Evolutionary conservation across 306 rosid species (phyloP), one percentile per base, ranked within the genome.

Genomic region (Fragaria iinumae): DNA sequence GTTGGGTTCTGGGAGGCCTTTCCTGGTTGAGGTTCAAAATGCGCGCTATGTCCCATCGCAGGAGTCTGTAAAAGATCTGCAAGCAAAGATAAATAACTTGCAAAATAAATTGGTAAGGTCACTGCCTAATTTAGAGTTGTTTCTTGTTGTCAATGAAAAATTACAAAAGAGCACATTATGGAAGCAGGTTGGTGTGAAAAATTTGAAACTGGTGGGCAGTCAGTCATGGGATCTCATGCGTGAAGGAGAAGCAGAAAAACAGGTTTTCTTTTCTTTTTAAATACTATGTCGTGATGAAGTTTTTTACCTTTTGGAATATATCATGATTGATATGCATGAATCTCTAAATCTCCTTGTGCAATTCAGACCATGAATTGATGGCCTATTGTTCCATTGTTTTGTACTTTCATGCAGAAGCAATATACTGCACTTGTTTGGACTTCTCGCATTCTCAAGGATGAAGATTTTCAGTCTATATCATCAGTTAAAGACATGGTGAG

Each of bases 221-320:
- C 82, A 87, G 64, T 96, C 92, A 53, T 92, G 96, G 97, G 75
- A 91, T 66, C 84, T 90, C 52, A 91, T 94, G 92, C 95, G 86
- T 71, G 98, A 89, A 82, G 97, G 98, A 27, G 97, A 95, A 84
- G 91, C 96, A 72, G 97, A 95, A 81, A 95, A 95, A 86, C 97
- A 95, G 97, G 98, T 92, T 32, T 75, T 49, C 6, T 67, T 83
- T 56, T 17, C 71, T 45, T 53, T 20, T 83, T 45, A n/a, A 6
- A 41, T 6, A 5, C 7, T 27, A n/a, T 57, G 47, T 12, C 11
- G 25, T 36, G 63, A 20, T n/a, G 6, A 64, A 14, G 4, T 20
- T 8, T 39, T 27, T 69, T 2, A 25, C 11, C 17, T 70, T 62
- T 63, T 62, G 21, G 17, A 27, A n/a, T 75, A 4, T 43, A 17